Evolutionary conservation across 106 monocot genomes (phyloP).

Genomic region (Gastrodia elata): DNA sequence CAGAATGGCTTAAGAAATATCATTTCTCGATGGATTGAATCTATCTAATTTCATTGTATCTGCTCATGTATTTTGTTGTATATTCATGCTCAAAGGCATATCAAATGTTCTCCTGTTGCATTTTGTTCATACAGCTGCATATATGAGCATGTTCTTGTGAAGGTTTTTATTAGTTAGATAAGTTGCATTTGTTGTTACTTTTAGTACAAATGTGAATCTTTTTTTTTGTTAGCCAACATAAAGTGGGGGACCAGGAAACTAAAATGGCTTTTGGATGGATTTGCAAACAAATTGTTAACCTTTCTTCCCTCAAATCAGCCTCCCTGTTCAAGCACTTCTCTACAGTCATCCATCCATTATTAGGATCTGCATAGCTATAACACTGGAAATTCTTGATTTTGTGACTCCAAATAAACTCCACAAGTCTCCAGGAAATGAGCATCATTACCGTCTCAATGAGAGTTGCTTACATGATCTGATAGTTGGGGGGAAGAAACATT

Average conservation of each 20-base stretch:
- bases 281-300: neutral
- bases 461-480: slow-evolving; percentile 31
- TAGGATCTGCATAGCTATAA: slow-evolving; percentile 8
- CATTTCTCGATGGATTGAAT: neutral
- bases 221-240: neutral
- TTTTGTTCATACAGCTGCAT: neutral
- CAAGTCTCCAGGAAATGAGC: neutral
- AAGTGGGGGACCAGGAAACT: neutral
- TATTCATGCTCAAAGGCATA: neutral
- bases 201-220: neutral
- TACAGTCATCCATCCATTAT: neutral
- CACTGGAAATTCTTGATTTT: slow-evolving; percentile 24
- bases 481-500: neutral
- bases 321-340: neutral
- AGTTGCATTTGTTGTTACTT: neutral
- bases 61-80: too few species aligned
- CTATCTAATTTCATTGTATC: too few species aligned
- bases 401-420: slow-evolving; percentile 5
- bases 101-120: neutral
- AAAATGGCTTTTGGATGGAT: slow-evolving; percentile 1
- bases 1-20: too few species aligned
- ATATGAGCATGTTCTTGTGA: neutral
- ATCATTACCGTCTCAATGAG: slow-evolving; percentile 33
- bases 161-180: neutral
- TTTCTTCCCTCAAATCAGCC: neutral